Evolutionary conservation across 2,329 filamentous ascomycete species (phyloP).

Genomic region (Diaporthe sp.): DNA sequence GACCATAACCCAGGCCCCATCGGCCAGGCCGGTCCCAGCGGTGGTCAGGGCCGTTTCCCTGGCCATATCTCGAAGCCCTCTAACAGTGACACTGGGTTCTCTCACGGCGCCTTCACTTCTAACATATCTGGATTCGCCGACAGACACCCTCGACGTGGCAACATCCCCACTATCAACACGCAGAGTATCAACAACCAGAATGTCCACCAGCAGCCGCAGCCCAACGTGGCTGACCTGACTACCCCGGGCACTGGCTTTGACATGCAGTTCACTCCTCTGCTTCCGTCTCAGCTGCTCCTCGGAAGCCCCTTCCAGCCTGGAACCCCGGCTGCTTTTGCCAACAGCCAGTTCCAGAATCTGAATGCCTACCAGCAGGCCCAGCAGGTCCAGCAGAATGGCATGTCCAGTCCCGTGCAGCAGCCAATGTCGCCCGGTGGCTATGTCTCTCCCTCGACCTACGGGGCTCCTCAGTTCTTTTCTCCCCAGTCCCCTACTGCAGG

Average conservation of each 20-base stretch:
- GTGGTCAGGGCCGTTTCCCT: constrained; percentile 70
- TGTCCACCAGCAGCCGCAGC: constrained; percentile 52
- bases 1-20: constrained; percentile 76
- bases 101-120: constrained; percentile 90
- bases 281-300: constrained; percentile 93
- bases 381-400: constrained; percentile 69
- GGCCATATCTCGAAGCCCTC: constrained; percentile 84
- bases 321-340: constrained; percentile 89
- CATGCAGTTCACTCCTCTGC: constrained; percentile 97
- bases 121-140: constrained; percentile 89
- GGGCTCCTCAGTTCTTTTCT: constrained; percentile 83
- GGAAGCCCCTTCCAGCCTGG: constrained; percentile 98
- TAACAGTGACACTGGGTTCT: constrained; percentile 89
- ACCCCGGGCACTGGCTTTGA: constrained; percentile 92
- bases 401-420: constrained; percentile 81
- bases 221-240: constrained; percentile 79
- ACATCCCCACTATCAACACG: constrained; percentile 95
- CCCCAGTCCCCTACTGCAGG: constrained; percentile 88
- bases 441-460: constrained; percentile 87
- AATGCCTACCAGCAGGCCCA: constrained; percentile 78
- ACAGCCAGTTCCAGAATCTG: constrained; percentile 90
- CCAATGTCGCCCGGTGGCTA: constrained; percentile 86
- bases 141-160: constrained; percentile 84
- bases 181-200: constrained; percentile 68
- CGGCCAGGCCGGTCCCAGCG: constrained; percentile 68